Base-by-base conservation (phyloP, 2,329 filamentous ascomycete species). In the Tetracladium maxilliforme region DNA sequence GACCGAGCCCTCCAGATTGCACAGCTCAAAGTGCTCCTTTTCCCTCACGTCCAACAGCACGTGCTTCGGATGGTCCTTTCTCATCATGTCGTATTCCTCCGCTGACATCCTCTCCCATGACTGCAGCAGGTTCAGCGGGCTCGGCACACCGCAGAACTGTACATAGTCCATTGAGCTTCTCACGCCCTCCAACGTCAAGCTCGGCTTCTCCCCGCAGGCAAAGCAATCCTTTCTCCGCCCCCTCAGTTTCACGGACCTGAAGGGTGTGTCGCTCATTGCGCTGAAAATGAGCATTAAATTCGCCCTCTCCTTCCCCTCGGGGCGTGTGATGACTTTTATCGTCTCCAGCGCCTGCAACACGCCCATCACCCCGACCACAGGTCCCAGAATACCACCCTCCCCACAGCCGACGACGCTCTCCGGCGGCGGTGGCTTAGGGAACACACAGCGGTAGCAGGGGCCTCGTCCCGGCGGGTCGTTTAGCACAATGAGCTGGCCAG, bases 361-460 rank as follows among this genome's bases (percentile, higher is more conserved):
- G 6, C 90, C 90, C 82, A 98, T 94, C 1, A 73, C 64, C 0
- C 90, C 90, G 0, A 98, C 90, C 0, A 94, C 84, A 0, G 90
- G 86, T 0, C 90, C 90, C 2, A 98, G 42, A 7, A 98, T 84
- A 0, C 90, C 90, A 7, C 86, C 87, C 45, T 98, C 90, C 20
- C 86, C 83, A 42, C 90, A 98, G 31, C 76, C 83, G 2, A 82
- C 62, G 1, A 94, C 76, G 29, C 70, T 83, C 21, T 80, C 79
- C 1, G 81, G 69, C 0, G 87, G 84, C 0, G 90, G 86, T 0
- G 90, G 86, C 19, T 66, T 76, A 0, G 84, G 86, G 39, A 93
- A 98, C 9, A 95, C 68, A 43, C 90, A 98, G 21, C 90, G 67
- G 50, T 98, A 98, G 49, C 90, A 98, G 1, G 87, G 86, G 0